Conservation (phyloP, 2,329 filamentous ascomycete species). For the Periconia digitata region DNA sequence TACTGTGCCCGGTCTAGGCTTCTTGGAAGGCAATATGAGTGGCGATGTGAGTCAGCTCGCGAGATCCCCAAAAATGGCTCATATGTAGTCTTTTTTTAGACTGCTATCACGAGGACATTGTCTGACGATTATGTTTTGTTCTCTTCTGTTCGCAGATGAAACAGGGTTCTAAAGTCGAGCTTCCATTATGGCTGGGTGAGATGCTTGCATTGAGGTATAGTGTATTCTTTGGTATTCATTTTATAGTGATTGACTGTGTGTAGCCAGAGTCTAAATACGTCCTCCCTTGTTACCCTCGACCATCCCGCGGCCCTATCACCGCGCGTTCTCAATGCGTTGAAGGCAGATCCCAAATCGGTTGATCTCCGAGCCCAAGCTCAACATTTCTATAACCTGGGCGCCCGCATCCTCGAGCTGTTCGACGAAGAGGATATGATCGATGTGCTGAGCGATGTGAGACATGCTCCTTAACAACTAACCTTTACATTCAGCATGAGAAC, state of each 20-base stretch:
- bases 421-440: conserved; percentile 82
- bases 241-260: neutral
- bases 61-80: neutral
- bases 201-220: conserved; percentile 75
- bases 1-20: conserved; percentile 81
- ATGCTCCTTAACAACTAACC: neutral
- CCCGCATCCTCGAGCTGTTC: conserved; percentile 85
- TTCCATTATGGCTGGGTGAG: conserved; percentile 93
- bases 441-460: conserved; percentile 50
- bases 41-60: conserved; percentile 50
- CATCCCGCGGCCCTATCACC: conserved; percentile 75
- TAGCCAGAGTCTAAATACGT: conserved; percentile 39
- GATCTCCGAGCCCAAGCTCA: conserved; percentile 79
- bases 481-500: neutral
- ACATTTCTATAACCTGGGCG: conserved; percentile 85
- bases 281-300: conserved; percentile 67
- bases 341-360: conserved; percentile 84
- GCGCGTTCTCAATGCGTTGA: conserved; percentile 83
- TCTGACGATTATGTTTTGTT: conserved; percentile 1
- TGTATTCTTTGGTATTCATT: neutral
- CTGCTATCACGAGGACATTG: no score
- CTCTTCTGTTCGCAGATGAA: conserved; percentile 63
- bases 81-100: neutral
- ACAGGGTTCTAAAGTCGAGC: conserved; percentile 73
- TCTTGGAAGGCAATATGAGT: conserved; percentile 80